Conservation (phyloP, 805 yeast species). For the Tanozyma kutaoensis region DNA sequence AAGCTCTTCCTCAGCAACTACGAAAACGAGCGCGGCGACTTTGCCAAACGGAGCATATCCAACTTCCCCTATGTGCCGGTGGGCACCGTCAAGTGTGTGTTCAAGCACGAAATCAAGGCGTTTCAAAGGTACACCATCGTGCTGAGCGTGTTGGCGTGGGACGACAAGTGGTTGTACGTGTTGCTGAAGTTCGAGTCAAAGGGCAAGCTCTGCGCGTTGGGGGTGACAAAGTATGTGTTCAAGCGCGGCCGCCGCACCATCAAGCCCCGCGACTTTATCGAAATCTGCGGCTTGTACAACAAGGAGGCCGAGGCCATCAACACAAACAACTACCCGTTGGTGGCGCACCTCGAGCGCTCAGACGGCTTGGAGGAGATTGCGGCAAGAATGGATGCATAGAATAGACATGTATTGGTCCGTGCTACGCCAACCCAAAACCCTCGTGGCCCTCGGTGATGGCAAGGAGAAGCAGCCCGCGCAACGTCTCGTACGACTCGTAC, state of each 20-base stretch:
- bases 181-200: constrained; percentile 44
- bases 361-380: constrained; percentile 23
- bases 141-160: constrained; percentile 67
- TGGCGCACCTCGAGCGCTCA: constrained; percentile 21
- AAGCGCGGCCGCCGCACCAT: constrained; percentile 60
- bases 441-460: constrained; percentile 93
- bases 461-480: constrained; percentile 64
- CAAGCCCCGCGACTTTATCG: constrained; percentile 46
- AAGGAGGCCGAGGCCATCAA: constrained; percentile 34
- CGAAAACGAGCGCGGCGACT: constrained; percentile 24
- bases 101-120: constrained; percentile 62
- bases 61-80: constrained; percentile 61
- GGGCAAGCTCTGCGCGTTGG: constrained; percentile 33
- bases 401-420: constrained; percentile 18
- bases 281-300: constrained; percentile 40
- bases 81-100: constrained; percentile 55
- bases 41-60: constrained; percentile 10
- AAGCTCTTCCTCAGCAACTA: constrained; percentile 34
- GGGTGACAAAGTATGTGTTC: constrained; percentile 69
- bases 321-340: constrained; percentile 22
- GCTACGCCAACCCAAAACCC: constrained; percentile 88
- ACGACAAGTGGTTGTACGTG: constrained; percentile 73
- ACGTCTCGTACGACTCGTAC: constrained; percentile 76
- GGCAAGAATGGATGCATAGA: constrained; percentile 20
- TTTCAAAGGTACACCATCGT: constrained; percentile 43